A percentile compares a stretch with the other conserved stretches of the same genome.
Conservation (phyloP, 2,329 filamentous ascomycete species). For the Monilinia fructicola region DNA sequence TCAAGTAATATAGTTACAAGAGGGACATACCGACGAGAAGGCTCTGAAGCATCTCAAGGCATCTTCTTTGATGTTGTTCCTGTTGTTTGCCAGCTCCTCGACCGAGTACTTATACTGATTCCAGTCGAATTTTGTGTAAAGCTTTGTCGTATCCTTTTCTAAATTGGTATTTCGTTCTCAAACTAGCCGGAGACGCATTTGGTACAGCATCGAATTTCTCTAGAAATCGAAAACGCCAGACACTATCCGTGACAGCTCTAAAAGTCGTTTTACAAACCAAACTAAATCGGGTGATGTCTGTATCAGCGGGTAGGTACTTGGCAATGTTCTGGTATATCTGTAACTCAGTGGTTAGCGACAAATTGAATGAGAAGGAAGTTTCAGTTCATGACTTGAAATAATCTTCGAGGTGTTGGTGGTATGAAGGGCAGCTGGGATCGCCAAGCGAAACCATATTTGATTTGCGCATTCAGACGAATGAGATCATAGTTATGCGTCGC, state of each 20-base stretch:
- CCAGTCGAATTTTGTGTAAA: constrained; percentile 32
- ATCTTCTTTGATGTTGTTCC: constrained; percentile 27
- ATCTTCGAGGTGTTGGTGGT: not conserved
- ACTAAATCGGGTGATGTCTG: constrained; percentile 46
- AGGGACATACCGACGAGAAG: constrained; percentile 46
- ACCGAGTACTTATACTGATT: not conserved
- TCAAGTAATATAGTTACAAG: not conserved
- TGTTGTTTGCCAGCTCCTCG: not conserved
- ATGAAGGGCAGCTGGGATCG: not conserved
- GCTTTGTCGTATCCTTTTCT: constrained; percentile 41
- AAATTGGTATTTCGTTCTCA: constrained; percentile 38
- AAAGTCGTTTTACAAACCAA: constrained; percentile 44
- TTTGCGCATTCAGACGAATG: not conserved
- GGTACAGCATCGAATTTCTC: constrained; percentile 44
- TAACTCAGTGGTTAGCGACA: constrained; percentile 16
- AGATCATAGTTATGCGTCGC: not conserved
- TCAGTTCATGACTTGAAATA: no score
- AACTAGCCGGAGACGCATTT: constrained; percentile 35
- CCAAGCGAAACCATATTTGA: not conserved
- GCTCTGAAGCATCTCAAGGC: constrained; percentile 43
- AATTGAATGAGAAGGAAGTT: not conserved
- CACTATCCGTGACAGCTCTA: constrained; percentile 44
- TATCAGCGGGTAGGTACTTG: constrained; percentile 40
- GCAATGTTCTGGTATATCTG: constrained; percentile 40
- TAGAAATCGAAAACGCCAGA: constrained; percentile 50